Percentiles rank a stretch among this genome's conserved stretches.
phyloP scores from a whole-genome alignment of 345 rosid genomes.

The Linum tenue region DNA sequence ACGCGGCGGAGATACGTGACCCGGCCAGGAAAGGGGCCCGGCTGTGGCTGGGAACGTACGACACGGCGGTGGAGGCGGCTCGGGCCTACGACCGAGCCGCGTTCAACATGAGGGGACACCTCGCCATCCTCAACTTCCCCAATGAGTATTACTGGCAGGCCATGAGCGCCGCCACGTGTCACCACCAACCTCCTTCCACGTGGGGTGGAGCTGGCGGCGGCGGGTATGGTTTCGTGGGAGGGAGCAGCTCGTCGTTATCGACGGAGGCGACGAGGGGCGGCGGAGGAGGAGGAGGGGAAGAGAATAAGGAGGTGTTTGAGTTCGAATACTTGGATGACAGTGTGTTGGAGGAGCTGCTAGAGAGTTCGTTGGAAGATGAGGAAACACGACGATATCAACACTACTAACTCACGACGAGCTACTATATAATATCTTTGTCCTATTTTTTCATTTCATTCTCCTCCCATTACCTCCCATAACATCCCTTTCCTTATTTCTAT shows the following conservation, averaged over 20 bases:
- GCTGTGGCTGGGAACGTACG: slow-evolving; percentile 2
- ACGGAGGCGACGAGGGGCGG: neutral
- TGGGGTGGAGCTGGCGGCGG: neutral
- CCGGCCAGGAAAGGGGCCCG: slow-evolving; percentile 1
- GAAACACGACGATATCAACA: neutral
- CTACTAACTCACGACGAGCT: neutral
- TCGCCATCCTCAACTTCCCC: slow-evolving; percentile 4
- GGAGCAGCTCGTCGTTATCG: neutral
- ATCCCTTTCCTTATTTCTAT: no score
- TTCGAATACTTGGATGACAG: slow-evolving; percentile 3
- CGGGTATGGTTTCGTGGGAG: no score
- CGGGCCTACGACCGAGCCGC: neutral
- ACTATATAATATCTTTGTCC: no score
- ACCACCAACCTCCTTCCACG: neutral
- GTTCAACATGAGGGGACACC: neutral
- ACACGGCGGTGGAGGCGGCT: slow-evolving; percentile 5
- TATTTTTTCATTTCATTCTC: no score
- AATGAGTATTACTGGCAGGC: neutral
- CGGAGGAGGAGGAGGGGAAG: neutral
- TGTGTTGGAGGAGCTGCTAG: neutral
- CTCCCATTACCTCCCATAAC: no score
- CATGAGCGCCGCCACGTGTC: neutral
- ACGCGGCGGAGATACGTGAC: slow-evolving; percentile 5
- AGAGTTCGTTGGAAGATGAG: neutral
- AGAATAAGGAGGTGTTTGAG: neutral